These are phyloP conservation scores for Fraxinus pennsylvanica DNA, from an alignment of 257 asterid species.

Conservation along the genomic window DNA sequence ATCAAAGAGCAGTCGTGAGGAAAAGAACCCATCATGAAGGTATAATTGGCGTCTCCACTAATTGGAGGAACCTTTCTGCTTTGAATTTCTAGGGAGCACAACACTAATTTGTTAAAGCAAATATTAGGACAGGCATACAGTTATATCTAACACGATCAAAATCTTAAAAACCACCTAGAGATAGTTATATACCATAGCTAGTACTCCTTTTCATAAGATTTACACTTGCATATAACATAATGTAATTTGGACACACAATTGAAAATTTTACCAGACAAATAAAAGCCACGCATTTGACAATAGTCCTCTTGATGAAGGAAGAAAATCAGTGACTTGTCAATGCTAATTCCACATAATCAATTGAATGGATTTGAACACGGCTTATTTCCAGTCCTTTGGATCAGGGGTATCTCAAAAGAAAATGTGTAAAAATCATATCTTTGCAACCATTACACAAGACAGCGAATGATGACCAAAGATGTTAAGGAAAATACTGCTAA, in stretches of 20 bases:
- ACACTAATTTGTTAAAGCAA: not conserved
- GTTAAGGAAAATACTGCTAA: constrained; percentile 13
- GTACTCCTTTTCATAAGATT: not conserved
- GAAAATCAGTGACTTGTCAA: not conserved
- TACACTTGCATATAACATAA: not conserved
- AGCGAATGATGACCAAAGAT: constrained; percentile 8
- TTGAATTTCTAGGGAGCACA: not conserved
- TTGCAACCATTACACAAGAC: not conserved
- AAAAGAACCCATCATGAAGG: not conserved
- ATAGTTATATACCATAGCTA: not conserved
- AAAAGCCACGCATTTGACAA: not conserved
- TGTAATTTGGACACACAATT: not conserved
- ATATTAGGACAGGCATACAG: not conserved
- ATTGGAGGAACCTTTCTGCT: not conserved
- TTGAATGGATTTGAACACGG: not conserved
- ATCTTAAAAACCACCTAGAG: not conserved
- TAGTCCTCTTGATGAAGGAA: not conserved
- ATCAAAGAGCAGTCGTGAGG: not conserved
- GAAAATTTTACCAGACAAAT: not conserved
- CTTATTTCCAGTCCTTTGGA: not conserved
- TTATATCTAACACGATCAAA: not conserved
- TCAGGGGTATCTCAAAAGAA: not conserved
- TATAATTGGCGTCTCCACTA: not conserved
- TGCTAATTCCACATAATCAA: not conserved
- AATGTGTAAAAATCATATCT: not conserved